Conservation (phyloP, 2,329 filamentous ascomycete genomes). For the Neospermospora avenae region DNA sequence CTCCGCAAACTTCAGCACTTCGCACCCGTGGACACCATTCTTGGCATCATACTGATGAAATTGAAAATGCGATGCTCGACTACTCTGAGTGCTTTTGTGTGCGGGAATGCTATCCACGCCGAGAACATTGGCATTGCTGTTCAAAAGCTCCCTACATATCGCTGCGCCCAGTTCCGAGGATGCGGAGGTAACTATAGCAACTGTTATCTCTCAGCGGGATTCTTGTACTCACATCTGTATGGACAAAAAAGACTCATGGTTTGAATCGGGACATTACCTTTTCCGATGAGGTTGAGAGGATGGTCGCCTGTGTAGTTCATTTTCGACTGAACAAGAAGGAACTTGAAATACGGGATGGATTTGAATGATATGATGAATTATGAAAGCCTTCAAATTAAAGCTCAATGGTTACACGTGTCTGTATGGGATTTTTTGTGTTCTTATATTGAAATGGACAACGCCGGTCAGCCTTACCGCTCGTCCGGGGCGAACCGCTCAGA, state of each 20-base stretch:
- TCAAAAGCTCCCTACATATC: not conserved
- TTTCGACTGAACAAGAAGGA: no score
- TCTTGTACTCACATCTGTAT: not conserved
- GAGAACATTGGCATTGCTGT: conserved; percentile 2
- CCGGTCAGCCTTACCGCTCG: not conserved
- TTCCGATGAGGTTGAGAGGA: not conserved
- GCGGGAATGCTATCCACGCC: not conserved
- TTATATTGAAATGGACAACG: no score
- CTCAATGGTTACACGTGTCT: not conserved
- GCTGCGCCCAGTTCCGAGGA: not conserved
- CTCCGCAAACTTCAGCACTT: not conserved
- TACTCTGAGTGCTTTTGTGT: not conserved
- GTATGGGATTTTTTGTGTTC: not conserved
- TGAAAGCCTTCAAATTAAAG: not conserved
- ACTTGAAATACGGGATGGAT: no score
- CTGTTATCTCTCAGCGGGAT: not conserved
- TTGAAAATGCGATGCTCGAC: not conserved
- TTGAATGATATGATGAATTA: not conserved
- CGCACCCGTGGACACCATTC: not conserved
- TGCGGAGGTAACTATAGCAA: not conserved
- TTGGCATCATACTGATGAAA: not conserved
- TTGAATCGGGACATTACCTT: not conserved
- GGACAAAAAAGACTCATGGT: no score
- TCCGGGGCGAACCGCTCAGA: not conserved
- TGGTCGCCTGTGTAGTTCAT: conserved; percentile 4